Conservation (phyloP, 305 asterid species). For the Andrographis paniculata region DNA sequence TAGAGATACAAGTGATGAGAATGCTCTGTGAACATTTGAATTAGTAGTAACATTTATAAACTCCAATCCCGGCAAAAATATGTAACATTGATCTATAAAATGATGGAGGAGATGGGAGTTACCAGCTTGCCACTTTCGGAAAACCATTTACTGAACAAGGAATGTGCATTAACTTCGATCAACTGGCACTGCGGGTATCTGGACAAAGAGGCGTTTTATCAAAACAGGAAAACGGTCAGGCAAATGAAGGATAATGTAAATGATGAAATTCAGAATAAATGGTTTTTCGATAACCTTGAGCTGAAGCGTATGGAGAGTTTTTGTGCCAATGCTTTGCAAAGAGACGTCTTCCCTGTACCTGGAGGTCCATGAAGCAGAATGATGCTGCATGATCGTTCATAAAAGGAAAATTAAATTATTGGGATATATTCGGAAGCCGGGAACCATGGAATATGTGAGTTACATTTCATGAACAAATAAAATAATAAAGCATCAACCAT, state of each 20-base stretch:
- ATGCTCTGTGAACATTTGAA: neutral
- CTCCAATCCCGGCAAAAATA: no score
- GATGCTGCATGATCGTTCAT: conserved; percentile 48
- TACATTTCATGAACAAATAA: conserved; percentile 1
- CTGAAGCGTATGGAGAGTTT: conserved; percentile 83
- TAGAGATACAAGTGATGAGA: neutral
- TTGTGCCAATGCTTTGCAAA: conserved; percentile 96
- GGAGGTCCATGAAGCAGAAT: conserved; percentile 99
- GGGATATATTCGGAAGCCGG: conserved; percentile 14
- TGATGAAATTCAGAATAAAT: neutral
- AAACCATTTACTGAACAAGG: conserved; percentile 98
- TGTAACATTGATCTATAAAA: no score
- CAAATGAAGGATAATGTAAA: conserved; percentile 17
- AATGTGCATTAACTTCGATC: conserved; percentile 96
- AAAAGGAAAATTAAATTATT: conserved; percentile 21
- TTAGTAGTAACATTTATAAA: no score
- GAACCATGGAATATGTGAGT: conserved; percentile 8
- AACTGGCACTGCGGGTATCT: conserved; percentile 86
- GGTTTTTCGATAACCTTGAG: conserved; percentile 47
- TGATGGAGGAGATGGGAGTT: conserved; percentile 21
- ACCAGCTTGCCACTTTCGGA: conserved; percentile 99
- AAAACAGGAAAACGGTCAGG: conserved; percentile 12
- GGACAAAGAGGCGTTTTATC: conserved; percentile 18
- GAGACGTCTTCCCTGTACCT: conserved; percentile 96
- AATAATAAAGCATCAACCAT: no score